Conservation (phyloP, 345 rosid genomes). For the Eucalyptus microcorys region DNA sequence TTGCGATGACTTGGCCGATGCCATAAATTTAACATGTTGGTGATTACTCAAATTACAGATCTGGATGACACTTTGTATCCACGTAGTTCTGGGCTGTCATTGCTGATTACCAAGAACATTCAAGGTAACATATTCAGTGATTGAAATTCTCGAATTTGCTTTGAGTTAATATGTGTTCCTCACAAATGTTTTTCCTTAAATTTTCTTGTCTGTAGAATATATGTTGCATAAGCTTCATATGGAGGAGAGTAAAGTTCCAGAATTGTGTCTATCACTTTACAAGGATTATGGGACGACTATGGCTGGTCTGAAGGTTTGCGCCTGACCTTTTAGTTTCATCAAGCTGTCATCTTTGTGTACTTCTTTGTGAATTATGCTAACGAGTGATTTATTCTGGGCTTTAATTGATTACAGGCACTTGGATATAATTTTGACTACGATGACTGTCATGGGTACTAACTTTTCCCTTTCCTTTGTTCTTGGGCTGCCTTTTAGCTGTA, state of each 20-base stretch:
- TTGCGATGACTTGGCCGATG: neutral
- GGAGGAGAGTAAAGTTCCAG: conserved; percentile 45
- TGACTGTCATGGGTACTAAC: conserved; percentile 68
- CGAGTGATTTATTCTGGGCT: neutral
- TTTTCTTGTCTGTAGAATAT: conserved; percentile 29
- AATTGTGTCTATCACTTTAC: conserved; percentile 53
- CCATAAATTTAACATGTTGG: neutral
- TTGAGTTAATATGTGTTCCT: neutral
- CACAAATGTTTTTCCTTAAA: neutral
- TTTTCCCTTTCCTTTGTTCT: neutral
- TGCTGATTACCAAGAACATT: conserved; percentile 44
- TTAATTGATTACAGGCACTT: conserved; percentile 41
- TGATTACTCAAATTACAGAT: conserved; percentile 17
- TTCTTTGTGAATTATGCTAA: neutral
- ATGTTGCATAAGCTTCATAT: conserved; percentile 65
- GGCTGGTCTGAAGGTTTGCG: conserved; percentile 87
- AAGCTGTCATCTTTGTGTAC: neutral
- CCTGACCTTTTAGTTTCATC: neutral
- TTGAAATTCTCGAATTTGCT: neutral
- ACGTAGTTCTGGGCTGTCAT: conserved; percentile 55
- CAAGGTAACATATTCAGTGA: conserved; percentile 29
- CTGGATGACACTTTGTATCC: conserved; percentile 89
- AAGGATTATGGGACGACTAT: conserved; percentile 86
- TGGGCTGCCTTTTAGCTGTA: neutral
- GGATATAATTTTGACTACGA: conserved; percentile 73